A percentile compares a stretch with the other conserved stretches of the same genome.
Conservation (phyloP, 2,329 filamentous ascomycete genomes). For the Bipolaris sorokiniana region DNA sequence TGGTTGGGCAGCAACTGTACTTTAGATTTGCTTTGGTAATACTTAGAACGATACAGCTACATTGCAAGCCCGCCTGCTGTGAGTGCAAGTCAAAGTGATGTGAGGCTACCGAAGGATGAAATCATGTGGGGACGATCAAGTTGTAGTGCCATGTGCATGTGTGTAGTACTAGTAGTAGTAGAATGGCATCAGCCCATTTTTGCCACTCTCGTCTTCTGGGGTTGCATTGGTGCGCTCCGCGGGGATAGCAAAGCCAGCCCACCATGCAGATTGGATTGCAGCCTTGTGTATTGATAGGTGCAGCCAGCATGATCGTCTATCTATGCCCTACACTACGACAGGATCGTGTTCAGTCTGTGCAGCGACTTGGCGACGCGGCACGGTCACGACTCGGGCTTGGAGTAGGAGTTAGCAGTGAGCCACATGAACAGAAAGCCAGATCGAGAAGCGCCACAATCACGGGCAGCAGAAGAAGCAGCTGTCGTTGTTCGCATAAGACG, state of each 20-base stretch:
- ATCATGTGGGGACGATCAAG: constrained; percentile 4
- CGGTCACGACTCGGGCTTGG: constrained; percentile 9
- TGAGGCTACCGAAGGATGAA: constrained; percentile 1
- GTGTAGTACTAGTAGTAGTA: background rate
- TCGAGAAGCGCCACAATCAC: constrained; percentile 15
- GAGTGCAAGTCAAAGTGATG: background rate
- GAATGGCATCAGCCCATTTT: constrained; percentile 11
- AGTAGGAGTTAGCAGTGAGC: constrained; percentile 12
- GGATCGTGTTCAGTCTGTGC: constrained; percentile 11
- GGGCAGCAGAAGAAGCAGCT: constrained; percentile 7
- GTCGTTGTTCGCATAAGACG: constrained; percentile 18
- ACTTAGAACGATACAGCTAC: constrained; percentile 25
- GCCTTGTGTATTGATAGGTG: constrained; percentile 22
- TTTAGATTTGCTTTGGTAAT: constrained; percentile 23
- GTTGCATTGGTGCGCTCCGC: constrained; percentile 23
- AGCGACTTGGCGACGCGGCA: constrained; percentile 9
- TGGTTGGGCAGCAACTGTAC: constrained; percentile 34
- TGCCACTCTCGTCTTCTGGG: constrained; percentile 10
- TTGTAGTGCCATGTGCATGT: background rate
- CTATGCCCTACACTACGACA: constrained; percentile 9
- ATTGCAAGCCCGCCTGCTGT: constrained; percentile 15
- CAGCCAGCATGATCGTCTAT: background rate
- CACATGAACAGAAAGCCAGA: constrained; percentile 16
- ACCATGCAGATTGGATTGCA: constrained; percentile 13
- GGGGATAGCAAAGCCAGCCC: constrained; percentile 13